Base-by-base conservation (phyloP, 176 grass and related monocot species). In the Elaeis guineensis region DNA sequence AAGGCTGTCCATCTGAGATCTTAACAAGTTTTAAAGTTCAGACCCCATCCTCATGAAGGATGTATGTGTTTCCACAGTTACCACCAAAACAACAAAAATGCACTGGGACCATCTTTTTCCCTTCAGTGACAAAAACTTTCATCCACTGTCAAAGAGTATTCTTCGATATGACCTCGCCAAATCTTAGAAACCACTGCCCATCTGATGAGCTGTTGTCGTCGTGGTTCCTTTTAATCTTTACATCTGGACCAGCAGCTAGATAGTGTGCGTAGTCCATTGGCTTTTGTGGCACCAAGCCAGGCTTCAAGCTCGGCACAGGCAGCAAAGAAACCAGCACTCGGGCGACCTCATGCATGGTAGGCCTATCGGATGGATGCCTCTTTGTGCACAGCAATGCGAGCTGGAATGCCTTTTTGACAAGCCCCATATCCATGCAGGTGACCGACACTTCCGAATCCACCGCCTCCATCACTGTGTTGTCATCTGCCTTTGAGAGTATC, bases 391-490 rank as follows among this genome's bases (percentile, higher is more conserved):
- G 28, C 54, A 98, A 70, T 9, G 94, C 88, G 4, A 98, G 94
- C 82, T 93, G 94, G 80, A 98, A 98, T 24, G 81, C 79, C 74
- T 98, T 98, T 78, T 83, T 81, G 44, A 98, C 84, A 1, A 81
- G 79, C 8, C 73, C 71, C 84, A 89, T 89, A 74, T 98, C 84
- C 0, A 81, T 86, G 87, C 94, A 98, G 19, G 94, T 98, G 60
- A 98, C 74, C 0, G 94, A 93, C 49, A 98, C 94, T 73, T 98
- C 94, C 1, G 85, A 81, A 77, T 98, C 94, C 63, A 98, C 88
- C 4, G 94, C 88, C 69, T 98, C 94, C 94, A 98, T 98, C 18
- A 98, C 88, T 0, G 94, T 98, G 74, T 98, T 89, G 69, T 98
- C 85, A 51, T 98, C 94, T 2, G 94, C 88, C 72, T 91, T 98